Percentiles rank a stretch among this genome's conserved stretches.
Evolutionary conservation across 148 eudicot species (phyloP).

Genomic region (Vaccinium macrocarpon): DNA sequence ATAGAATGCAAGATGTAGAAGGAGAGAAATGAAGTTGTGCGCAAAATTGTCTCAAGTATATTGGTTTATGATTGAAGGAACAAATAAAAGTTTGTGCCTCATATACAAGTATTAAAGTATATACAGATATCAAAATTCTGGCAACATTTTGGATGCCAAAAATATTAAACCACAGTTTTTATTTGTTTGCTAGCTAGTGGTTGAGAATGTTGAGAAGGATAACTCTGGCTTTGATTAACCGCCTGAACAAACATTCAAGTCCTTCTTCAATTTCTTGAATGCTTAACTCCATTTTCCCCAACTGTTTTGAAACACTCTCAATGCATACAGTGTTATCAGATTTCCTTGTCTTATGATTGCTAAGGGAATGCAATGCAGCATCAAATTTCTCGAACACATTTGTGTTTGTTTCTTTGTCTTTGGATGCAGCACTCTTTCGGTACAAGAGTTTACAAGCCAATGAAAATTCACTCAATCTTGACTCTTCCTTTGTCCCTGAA

Average conservation of each 20-base stretch:
- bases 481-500: constrained; percentile 7
- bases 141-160: not conserved
- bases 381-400: constrained; percentile 32
- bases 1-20: not conserved
- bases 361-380: constrained; percentile 23
- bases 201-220: constrained; percentile 49
- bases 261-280: constrained; percentile 36
- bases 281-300: constrained; percentile 23
- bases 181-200: constrained; percentile 20
- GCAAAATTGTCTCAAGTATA: not conserved
- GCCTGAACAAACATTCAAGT: constrained; percentile 42
- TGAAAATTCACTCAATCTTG: not conserved
- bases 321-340: not conserved
- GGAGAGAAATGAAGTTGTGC: not conserved
- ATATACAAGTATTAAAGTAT: constrained; percentile 6
- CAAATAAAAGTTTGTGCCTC: not conserved
- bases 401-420: constrained; percentile 2
- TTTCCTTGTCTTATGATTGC: constrained; percentile 23
- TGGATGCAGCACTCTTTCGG: not conserved
- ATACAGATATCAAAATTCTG: not conserved
- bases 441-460: constrained; percentile 4
- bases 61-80: not conserved
- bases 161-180: not conserved
- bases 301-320: constrained; percentile 24
- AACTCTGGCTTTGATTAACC: constrained; percentile 45